These are phyloP conservation scores for Suhomyces prunicola DNA, from an alignment of 805 yeast genomes.

Conservation along the genomic window DNA sequence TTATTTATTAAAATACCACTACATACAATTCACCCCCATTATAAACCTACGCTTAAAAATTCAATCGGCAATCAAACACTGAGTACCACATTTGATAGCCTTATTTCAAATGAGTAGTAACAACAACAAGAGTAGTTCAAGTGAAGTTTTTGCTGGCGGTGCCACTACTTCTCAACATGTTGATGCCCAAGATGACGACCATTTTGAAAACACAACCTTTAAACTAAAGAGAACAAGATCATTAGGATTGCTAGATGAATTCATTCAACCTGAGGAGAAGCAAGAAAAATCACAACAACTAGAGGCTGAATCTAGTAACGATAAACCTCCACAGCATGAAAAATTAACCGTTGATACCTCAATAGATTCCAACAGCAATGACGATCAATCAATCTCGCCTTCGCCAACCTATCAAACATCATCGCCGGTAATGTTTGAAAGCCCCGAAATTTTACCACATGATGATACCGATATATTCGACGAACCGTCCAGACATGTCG, in stretches of 20 bases:
- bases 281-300: not conserved
- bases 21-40: not conserved
- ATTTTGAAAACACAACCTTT: constrained; percentile 68
- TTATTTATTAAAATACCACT: not conserved
- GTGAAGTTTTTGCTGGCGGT: constrained; percentile 48
- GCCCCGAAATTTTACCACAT: constrained; percentile 52
- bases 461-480: constrained; percentile 79
- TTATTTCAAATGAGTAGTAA: not conserved
- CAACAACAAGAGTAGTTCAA: constrained; percentile 7
- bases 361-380: not conserved
- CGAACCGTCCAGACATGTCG: constrained; percentile 89
- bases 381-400: not conserved
- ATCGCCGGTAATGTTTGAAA: constrained; percentile 6
- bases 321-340: not conserved
- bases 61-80: not conserved
- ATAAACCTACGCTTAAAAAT: not conserved
- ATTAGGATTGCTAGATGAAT: constrained; percentile 74
- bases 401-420: not conserved
- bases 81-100: not conserved
- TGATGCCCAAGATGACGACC: constrained; percentile 67
- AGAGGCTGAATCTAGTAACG: not conserved
- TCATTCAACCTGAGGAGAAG: constrained; percentile 40
- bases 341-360: constrained; percentile 1
- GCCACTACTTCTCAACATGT: constrained; percentile 65
- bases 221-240: constrained; percentile 79